These are phyloP conservation scores for Trifolium pratense DNA, from an alignment of 306 rosid genomes.

Conservation along the genomic window DNA sequence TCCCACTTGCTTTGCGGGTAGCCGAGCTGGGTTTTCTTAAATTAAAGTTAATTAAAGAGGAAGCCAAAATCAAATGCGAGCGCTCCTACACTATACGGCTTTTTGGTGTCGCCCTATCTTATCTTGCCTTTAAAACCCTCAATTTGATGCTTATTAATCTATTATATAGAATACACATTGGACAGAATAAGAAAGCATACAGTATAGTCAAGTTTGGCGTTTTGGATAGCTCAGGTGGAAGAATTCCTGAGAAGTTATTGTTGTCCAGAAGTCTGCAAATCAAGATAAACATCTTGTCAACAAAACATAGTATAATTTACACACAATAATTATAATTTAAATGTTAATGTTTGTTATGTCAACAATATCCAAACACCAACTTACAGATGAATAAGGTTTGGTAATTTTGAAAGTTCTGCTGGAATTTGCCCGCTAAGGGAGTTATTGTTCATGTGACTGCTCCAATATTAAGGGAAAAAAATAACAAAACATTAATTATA, in stretches of 20 bases:
- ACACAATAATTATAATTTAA: slow-evolving; percentile 17
- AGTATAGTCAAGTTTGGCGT: slow-evolving; percentile 57
- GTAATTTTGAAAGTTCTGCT: slow-evolving; percentile 63
- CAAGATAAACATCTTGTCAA: slow-evolving; percentile 40
- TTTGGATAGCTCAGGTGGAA: slow-evolving; percentile 63
- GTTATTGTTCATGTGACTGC: slow-evolving; percentile 98
- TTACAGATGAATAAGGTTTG: slow-evolving; percentile 77
- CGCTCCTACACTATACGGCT: no score
- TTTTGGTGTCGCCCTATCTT: no score
- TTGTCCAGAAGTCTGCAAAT: slow-evolving; percentile 90
- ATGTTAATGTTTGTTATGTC: slow-evolving; percentile 10
- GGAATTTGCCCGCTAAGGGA: slow-evolving; percentile 89
- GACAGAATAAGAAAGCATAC: slow-evolving; percentile 49
- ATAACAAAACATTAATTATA: slow-evolving; percentile 32
- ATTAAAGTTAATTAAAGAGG: no score
- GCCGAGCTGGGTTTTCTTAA: no score
- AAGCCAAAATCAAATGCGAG: no score
- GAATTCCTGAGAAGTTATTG: slow-evolving; percentile 84
- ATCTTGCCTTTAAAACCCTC: no score
- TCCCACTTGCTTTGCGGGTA: no score
- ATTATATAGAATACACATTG: no score
- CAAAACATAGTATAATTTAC: not conserved
- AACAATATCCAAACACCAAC: slow-evolving; percentile 42
- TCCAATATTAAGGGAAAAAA: slow-evolving; percentile 37
- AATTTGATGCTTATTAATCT: no score